Base-by-base conservation (phyloP, 108 stramenopile genomes). In the Pseudonitzschia multiseries region DNA sequence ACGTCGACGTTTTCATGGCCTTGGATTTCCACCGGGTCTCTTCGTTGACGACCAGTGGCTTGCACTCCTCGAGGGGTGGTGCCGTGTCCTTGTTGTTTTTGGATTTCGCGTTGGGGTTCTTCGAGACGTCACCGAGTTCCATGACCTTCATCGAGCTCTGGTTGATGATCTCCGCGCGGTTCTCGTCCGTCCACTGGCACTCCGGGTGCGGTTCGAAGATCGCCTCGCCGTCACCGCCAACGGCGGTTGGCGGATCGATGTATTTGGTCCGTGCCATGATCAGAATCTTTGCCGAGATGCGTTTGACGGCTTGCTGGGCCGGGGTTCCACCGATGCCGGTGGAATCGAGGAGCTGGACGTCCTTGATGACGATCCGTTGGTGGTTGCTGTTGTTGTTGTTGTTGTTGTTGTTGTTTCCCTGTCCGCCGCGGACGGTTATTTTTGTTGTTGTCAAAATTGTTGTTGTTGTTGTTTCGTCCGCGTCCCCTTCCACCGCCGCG, bases 31-130 rank as follows among this genome's bases (percentile, higher is more conserved):
- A 91, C 33, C 91, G 75, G 12, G 87, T 95, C 54, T 90, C 90
- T 20, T 95, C 89, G 54, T 93, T 90, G 57, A 95, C 85, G 68
- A 85, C 86, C 32, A 92, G 65, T 26, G 91, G 91, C 64, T 86
- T 82, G 70, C 84, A 88, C 18, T 90, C 89, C 74, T 89, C 86
- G 10, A 95, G 65, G 18, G 85, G 75, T n/a, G 91, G 91, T 15
- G 91, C 89, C 29, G 86, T 90, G 17, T 91, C 93, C 24, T 65
- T 71, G 24, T 76, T 74, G 24, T 76, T 74, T 60, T 68, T 62
- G 22, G 70, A 75, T 41, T 83, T 79, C 66, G 84, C 81, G 29
- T 79, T 84, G 44, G 78, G 82, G 48, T 76, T 81, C 17, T 77
- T 78, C 56, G 78, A 32, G 64, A 82, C 76, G 73, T 85, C 71